Evolutionary conservation across 1,139 yeast species (phyloP), one percentile per base, ranked within the genome.

Genomic region (Taphrina flavorubra): DNA sequence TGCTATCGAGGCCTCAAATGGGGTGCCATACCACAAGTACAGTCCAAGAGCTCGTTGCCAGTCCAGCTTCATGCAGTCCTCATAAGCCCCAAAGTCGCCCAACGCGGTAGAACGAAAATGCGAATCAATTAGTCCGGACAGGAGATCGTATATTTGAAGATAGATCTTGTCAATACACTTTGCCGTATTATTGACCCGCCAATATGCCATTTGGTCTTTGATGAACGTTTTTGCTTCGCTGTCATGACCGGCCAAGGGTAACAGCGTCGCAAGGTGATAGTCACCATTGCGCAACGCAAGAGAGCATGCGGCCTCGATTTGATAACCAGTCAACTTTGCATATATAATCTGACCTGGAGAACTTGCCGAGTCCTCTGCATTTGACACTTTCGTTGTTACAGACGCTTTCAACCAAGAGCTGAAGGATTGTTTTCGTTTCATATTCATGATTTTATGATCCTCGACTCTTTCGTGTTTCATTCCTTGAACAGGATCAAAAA

Each of bases 221-320:
- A 97, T 92, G 68, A 85, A 79, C 0, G 75, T 74, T 69, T 83
- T 81, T 0, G 89, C 86, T 73, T 87, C 89, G 39, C 71, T 74
- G 72, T 88, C 87, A 0, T 94, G 84, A 55, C 90, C 96, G 14
- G 89, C 78, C 63, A 89, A 78, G 0, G 97, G 83, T n/a, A 92
- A 78, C 37, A 90, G 75, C 0, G 85, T 86, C 0, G 96, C 86
- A 46, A 92, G 78, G 76, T 92, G 97, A 10, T 83, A 78, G 74
- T 89, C 88, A 13, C 82, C 82, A 0, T 88, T 78, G 31, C 82
- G 79, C 4, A 87, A 78, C 0, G 97, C 92, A 0, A 80, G 72
- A 49, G 81, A 80, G 8, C 89, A 82, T 0, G 98, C 97, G 42
- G 81, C 80, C 11, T 82, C 79, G 56, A 90, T 75, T 68, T 87